Conservation (phyloP, 2,329 filamentous ascomycete genomes). For the Pleoardoris graminearum region DNA sequence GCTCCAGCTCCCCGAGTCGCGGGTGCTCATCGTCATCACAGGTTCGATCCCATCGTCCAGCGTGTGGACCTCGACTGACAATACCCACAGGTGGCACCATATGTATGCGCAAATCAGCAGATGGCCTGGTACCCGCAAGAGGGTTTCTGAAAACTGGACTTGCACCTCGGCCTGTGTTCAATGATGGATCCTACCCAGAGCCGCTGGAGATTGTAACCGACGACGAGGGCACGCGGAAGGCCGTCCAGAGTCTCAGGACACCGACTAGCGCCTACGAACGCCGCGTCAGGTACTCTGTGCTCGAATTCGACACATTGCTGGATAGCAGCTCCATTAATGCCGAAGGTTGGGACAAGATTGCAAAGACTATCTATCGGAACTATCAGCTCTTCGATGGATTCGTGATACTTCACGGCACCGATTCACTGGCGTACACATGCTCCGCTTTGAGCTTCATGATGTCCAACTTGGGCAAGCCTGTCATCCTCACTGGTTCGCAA, state of each 20-base stretch:
- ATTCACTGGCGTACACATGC: constrained; percentile 84
- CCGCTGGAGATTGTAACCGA: constrained; percentile 61
- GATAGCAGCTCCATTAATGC: constrained; percentile 91
- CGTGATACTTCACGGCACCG: constrained; percentile 87
- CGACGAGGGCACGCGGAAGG: constrained; percentile 51
- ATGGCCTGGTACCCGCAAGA: constrained; percentile 73
- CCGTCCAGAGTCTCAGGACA: constrained; percentile 73
- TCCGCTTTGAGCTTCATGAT: constrained; percentile 94
- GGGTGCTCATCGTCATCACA: constrained; percentile 88
- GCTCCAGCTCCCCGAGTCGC: constrained; percentile 65
- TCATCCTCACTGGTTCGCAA: constrained; percentile 72
- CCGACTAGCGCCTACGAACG: constrained; percentile 78
- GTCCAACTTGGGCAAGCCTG: constrained; percentile 85
- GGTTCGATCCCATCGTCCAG: constrained; percentile 48
- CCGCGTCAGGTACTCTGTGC: constrained; percentile 79
- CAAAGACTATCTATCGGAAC: constrained; percentile 76
- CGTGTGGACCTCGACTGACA: constrained; percentile 3
- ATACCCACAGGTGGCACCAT: constrained; percentile 69
- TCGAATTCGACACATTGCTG: constrained; percentile 82
- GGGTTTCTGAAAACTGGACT: constrained; percentile 83
- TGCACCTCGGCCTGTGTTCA: constrained; percentile 81
- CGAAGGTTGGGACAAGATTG: constrained; percentile 83
- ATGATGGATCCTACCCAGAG: constrained; percentile 68
- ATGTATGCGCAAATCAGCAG: constrained; percentile 82
- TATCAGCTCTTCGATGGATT: constrained; percentile 90